Base-by-base conservation (phyloP, 148 eudicot species). In the Fagopyrum tataricum region DNA sequence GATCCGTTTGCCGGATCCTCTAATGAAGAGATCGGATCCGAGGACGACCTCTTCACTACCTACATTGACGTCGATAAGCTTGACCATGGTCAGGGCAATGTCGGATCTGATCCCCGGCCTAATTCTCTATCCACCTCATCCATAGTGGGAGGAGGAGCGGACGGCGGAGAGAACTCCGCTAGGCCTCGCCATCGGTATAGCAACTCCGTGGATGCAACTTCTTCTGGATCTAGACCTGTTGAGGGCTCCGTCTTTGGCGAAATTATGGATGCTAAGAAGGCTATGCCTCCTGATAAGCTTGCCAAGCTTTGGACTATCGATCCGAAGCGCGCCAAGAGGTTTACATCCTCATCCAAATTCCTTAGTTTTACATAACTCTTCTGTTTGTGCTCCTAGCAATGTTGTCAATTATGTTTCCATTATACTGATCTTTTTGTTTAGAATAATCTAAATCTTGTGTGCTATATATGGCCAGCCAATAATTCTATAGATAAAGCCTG, bases 311-410 rank as follows among this genome's bases (percentile, higher is more conserved):
- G 87, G 83, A 72, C 82, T 18, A 67, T 83, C 72, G 91, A 87
- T 76, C 91, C 91, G 51, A 87, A 87, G 75, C 91, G 91, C 31
- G 91, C 86, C n/a, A 87, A 85, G 77, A 87, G 91, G 91, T 87
- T 7, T 6, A 56, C 9, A 74, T 15, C 8, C 37, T 49, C 17
- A 26, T 61, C 67, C 53, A 21, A 24, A 4, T n/a, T 55, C 13
- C 11, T 52, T 4, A 18, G 6, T 8, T 53, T 6, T 53, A 61
- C 24, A 61, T 61, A 40, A 61, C 12, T 11, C 40, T 11, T 26
- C 17, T 61, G 6, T 21, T 26, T 61, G 67, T 61, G 67, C 26
- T 61, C 5, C 41, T 2, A 24, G 67, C 67, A 61, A 61, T 59
- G 66, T 26, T 31, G 2, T 31, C 37, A 31, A 31, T 31, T 61